A percentile compares a stretch with the other conserved stretches of the same genome.
These are phyloP conservation scores for Boletus rubroflammeus DNA, from an alignment of 768 basidiomycete species.

Conservation along the genomic window DNA sequence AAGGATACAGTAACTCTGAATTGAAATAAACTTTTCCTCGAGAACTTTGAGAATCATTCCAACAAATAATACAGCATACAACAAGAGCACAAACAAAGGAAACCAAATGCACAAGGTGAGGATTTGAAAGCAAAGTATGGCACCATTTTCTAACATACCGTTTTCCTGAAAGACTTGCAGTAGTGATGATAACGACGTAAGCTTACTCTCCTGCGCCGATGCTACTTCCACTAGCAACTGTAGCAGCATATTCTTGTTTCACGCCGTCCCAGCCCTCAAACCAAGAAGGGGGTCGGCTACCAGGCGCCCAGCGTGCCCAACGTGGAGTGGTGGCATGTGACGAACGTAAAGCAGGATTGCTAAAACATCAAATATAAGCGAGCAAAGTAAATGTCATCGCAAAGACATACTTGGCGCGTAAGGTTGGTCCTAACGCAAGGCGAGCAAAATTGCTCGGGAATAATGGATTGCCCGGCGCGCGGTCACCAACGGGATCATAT, in stretches of 20 bases:
- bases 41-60: neutral
- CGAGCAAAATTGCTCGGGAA: slow-evolving; percentile 81
- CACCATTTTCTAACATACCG: neutral
- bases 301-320: slow-evolving; percentile 27
- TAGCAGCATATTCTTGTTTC: slow-evolving; percentile 44
- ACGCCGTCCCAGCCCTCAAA: slow-evolving; percentile 38
- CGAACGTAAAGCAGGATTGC: slow-evolving; percentile 26
- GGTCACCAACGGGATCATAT: slow-evolving; percentile 56
- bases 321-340: slow-evolving; percentile 11
- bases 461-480: slow-evolving; percentile 69
- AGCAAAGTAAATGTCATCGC: neutral
- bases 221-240: slow-evolving; percentile 37
- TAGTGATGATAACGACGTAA: neutral
- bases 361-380: slow-evolving; percentile 8
- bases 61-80: neutral
- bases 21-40: neutral
- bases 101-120: neutral
- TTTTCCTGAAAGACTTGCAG: neutral
- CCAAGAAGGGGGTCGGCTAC: slow-evolving; percentile 36
- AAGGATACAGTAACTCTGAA: neutral
- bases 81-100: neutral
- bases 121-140: neutral
- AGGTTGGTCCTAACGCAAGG: slow-evolving; percentile 61
- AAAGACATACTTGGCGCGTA: slow-evolving; percentile 48
- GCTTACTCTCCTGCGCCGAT: slow-evolving; percentile 23